A percentile compares a stretch with the other conserved stretches of the same genome.
phyloP scores from a whole-genome alignment of 163 green algal genomes.

The Coccomyxa subellipsoidea region DNA sequence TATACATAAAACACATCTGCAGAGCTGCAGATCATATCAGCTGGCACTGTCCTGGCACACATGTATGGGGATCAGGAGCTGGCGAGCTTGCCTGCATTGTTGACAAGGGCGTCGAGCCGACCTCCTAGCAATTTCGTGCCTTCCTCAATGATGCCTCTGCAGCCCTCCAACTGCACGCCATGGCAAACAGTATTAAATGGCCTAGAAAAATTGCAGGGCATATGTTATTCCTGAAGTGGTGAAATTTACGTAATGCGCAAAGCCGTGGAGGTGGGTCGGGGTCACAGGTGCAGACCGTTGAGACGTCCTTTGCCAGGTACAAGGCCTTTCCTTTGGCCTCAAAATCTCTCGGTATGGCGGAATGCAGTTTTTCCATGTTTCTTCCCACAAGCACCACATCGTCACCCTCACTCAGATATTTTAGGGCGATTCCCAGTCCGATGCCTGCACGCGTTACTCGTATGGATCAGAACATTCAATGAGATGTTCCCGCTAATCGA shows the following conservation, averaged over 20 bases:
- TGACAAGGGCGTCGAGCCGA: constrained; percentile 3
- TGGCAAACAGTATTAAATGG: too few relatives aligned
- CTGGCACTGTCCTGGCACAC: neutral
- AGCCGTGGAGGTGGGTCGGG: neutral
- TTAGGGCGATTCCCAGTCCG: neutral
- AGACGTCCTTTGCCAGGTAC: neutral
- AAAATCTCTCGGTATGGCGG: neutral
- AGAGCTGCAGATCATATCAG: neutral
- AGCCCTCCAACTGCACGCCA: neutral
- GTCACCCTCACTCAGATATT: neutral
- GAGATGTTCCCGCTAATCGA: neutral
- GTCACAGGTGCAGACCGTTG: neutral
- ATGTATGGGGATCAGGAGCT: neutral
- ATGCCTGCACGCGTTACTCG: constrained; percentile 3
- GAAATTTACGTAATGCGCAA: neutral
- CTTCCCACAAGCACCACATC: neutral
- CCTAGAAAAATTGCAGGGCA: neutral
- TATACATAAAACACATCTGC: too few relatives aligned
- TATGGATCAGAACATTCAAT: neutral
- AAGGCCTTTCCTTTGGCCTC: neutral
- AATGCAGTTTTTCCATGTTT: neutral
- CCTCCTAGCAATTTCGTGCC: neutral
- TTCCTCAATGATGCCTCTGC: neutral
- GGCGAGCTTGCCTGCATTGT: neutral
- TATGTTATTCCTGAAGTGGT: neutral